Percentiles rank a stretch among this genome's conserved stretches.
Evolutionary conservation across 1,284 basidiomycete genomes (phyloP).

Genomic region (Sutorius eximius): DNA sequence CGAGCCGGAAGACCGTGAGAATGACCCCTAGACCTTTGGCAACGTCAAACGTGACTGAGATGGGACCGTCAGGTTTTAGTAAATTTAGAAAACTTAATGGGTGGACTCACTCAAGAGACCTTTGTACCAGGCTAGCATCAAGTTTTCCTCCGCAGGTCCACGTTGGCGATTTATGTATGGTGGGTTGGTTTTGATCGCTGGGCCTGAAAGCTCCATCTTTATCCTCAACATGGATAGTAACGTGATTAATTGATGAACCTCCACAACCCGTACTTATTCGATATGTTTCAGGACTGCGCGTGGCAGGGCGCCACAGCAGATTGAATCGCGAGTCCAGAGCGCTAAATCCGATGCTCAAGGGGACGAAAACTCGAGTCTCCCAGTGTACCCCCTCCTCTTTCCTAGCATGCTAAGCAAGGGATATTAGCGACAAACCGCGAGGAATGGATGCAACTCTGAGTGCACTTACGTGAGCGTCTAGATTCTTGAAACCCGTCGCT

Average conservation of each 20-base stretch:
- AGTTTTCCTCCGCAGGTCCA: background rate
- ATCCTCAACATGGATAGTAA: background rate
- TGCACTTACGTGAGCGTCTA: background rate
- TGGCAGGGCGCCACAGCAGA: background rate
- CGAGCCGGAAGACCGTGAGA: background rate
- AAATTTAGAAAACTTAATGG: background rate
- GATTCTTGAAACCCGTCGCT: background rate
- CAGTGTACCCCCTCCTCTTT: background rate
- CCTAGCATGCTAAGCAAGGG: background rate
- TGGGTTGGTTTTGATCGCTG: background rate
- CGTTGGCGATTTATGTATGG: background rate
- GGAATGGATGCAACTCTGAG: background rate
- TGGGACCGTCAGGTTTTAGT: background rate
- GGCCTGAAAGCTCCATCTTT: background rate
- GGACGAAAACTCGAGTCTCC: background rate
- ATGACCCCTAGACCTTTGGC: background rate
- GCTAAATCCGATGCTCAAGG: background rate
- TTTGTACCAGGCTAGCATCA: background rate
- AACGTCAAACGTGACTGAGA: background rate
- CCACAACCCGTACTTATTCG: background rate
- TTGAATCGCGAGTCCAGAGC: background rate
- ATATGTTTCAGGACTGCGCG: background rate
- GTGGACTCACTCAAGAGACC: background rate
- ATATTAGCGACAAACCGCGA: background rate
- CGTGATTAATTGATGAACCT: background rate